Evolutionary conservation across 306 rosid species (phyloP), one percentile per base, ranked within the genome.

Genomic region (Prunus mira): DNA sequence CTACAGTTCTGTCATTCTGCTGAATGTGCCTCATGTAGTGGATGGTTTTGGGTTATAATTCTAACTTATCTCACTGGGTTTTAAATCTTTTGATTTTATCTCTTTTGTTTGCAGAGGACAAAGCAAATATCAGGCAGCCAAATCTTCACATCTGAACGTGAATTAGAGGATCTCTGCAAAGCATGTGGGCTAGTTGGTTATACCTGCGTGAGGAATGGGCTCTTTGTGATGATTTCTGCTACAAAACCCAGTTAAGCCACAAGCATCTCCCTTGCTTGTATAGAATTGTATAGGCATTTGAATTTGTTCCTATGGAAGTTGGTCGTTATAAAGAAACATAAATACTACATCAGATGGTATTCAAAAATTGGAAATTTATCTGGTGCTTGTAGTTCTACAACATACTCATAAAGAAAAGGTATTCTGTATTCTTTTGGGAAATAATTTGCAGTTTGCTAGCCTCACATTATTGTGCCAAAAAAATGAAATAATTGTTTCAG

Each of bases 191-290:
- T 93, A 61, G 87, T 90, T 75, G 87, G 77, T 62, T 87, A 87
- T 79, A 84, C 82, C 28, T 72, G 87, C 65, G 52, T 82, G 67
- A 93, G 98, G 85, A 93, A 87, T 81, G 77, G 94, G 32, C 76
- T 2, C 65, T 93, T 93, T 76, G 93, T 93, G 50, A 88, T 93
- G 97, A 86, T 93, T 56, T 88, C 97, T 73, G 93, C 96, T 76
- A 24, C 87, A 82, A 93, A 91, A 74, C 94, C 97, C 52, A 72
- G 45, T 34, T 89, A 78, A 65, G 75, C 62, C 70, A 9, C 3
- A 30, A 70, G 47, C 27, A 70, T 51, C 49, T 28, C 74, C 49
- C 15, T 49, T 49, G 17, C 54, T 49, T 4, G 17, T 49, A 49
- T 20, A 4, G 30, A 14, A 41, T 18, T 54, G 12, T 69, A 52